Conservation (phyloP, 345 rosid species). For the Stellera chamaejasme region DNA sequence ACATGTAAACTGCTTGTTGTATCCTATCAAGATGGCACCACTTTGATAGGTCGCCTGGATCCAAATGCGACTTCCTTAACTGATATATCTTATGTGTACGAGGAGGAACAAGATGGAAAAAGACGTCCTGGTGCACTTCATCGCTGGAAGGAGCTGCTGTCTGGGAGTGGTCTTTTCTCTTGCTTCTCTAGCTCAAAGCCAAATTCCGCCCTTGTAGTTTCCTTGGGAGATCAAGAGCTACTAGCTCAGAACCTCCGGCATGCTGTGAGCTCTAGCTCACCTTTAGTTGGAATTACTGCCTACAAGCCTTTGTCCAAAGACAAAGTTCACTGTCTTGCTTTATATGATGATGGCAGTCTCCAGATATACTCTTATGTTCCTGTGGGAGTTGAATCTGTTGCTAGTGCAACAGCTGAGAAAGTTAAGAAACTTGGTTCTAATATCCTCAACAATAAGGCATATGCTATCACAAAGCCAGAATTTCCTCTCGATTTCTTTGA, state of each 20-base stretch:
- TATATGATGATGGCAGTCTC: constrained; percentile 98
- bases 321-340: constrained; percentile 84
- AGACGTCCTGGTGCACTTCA: constrained; percentile 67
- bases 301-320: constrained; percentile 93
- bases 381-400: constrained; percentile 47
- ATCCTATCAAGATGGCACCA: constrained; percentile 84
- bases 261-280: constrained; percentile 68
- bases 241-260: constrained; percentile 78
- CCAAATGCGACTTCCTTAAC: constrained; percentile 54
- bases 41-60: constrained; percentile 69
- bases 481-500: constrained; percentile 98
- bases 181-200: constrained; percentile 75
- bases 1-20: constrained; percentile 67
- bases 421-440: constrained; percentile 80
- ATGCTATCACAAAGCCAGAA: constrained; percentile 75
- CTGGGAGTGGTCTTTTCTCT: constrained; percentile 70
- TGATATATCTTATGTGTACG: constrained; percentile 64
- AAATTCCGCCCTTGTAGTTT: constrained; percentile 66
- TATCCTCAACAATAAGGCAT: constrained; percentile 76
- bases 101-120: constrained; percentile 74
- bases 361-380: constrained; percentile 79
- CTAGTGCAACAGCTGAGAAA: constrained; percentile 68
- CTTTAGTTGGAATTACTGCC: constrained; percentile 87
- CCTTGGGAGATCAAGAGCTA: constrained; percentile 49
- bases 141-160: constrained; percentile 83